Percentiles rank a stretch among this genome's conserved stretches.
Evolutionary conservation across 139 green algal species (phyloP).

Genomic region (Bryopsis sp.): DNA sequence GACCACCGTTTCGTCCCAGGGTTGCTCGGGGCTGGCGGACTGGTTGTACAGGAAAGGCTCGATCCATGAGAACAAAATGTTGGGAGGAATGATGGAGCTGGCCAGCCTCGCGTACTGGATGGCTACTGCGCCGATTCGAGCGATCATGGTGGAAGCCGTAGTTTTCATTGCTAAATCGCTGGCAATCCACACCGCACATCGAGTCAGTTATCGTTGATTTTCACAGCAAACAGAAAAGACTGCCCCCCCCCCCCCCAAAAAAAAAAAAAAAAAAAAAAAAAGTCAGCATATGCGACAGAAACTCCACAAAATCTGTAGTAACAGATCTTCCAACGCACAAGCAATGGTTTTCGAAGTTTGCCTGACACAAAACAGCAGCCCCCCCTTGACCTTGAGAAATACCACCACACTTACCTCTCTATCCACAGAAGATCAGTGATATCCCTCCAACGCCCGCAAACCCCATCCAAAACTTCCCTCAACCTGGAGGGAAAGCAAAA

Average conservation of each 20-base stretch:
- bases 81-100: background rate
- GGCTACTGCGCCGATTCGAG: background rate
- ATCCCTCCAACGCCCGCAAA: background rate
- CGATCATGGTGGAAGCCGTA: too few relatives aligned
- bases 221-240: too few relatives aligned
- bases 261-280: too few relatives aligned
- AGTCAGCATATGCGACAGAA: slow-evolving; percentile 8
- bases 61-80: slow-evolving; percentile 2
- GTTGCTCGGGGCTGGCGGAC: background rate
- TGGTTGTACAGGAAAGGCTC: background rate
- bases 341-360: too few relatives aligned
- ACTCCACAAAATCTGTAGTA: background rate
- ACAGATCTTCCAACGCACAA: background rate
- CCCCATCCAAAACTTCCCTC: slow-evolving; percentile 5
- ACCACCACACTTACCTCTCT: background rate
- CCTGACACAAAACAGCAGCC: too few relatives aligned
- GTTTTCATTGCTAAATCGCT: too few relatives aligned
- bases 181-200: too few relatives aligned
- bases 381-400: background rate
- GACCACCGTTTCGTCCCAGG: too few relatives aligned
- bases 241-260: too few relatives aligned
- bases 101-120: background rate
- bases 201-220: too few relatives aligned
- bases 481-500: too few relatives aligned
- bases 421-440: background rate